These are phyloP conservation scores for Yamadazyma songkhlaensis DNA, from an alignment of 1,139 yeast genomes.

Conservation along the genomic window DNA sequence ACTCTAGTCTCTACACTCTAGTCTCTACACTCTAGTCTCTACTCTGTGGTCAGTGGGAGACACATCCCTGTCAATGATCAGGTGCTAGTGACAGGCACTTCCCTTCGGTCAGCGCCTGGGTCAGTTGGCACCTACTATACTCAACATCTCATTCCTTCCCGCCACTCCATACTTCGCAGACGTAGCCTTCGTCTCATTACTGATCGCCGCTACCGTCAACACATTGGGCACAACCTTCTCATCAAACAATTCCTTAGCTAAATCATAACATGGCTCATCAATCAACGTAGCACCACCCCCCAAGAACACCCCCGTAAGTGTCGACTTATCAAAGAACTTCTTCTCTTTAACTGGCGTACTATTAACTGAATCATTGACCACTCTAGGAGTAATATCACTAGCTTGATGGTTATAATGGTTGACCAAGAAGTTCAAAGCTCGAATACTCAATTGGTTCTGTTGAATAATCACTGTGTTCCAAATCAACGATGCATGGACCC, in stretches of 20 bases:
- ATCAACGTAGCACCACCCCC: conserved; percentile 71
- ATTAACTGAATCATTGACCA: conserved; percentile 14
- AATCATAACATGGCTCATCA: conserved; percentile 68
- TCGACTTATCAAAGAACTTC: conserved; percentile 2
- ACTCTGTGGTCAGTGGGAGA: too few relatives aligned
- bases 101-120: too few relatives aligned
- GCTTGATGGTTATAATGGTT: conserved; percentile 28
- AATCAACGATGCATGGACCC: conserved; percentile 76
- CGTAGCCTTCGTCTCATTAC: conserved; percentile 40
- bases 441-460: conserved; percentile 47
- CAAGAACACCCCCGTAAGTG: conserved; percentile 44
- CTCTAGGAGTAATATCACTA: conserved; percentile 22
- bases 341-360: conserved; percentile 13
- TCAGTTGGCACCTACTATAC: too few relatives aligned
- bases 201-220: conserved; percentile 60
- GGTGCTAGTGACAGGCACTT: too few relatives aligned
- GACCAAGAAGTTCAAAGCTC: conserved; percentile 51
- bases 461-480: conserved; percentile 71
- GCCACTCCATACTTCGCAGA: conserved; percentile 68
- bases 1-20: too few relatives aligned
- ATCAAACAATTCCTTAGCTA: conserved; percentile 45
- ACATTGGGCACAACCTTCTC: conserved; percentile 38
- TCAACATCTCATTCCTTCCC: conserved; percentile 76
- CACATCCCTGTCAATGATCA: too few relatives aligned
- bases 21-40: too few relatives aligned